Percentiles rank a stretch among this genome's conserved stretches.
Conservation (phyloP, 805 yeast genomes). For the Lipomyces orientalis region DNA sequence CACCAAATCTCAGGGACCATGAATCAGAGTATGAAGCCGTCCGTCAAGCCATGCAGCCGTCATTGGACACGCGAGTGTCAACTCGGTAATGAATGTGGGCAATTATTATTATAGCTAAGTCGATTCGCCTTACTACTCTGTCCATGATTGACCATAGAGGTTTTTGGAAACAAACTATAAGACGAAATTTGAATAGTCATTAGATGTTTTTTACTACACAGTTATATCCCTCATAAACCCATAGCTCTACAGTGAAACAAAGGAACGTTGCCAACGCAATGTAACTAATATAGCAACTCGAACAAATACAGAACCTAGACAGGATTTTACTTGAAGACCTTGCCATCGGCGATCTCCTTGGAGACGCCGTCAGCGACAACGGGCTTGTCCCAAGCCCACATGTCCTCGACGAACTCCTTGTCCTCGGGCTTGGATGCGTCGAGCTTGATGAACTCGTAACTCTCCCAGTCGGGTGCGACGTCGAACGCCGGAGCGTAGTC, state of each 20-base stretch:
- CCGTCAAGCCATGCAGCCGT: no score
- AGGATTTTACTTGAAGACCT: constrained; percentile 80
- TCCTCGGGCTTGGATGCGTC: constrained; percentile 79
- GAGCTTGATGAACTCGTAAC: constrained; percentile 80
- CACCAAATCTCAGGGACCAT: no score
- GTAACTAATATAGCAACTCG: not conserved
- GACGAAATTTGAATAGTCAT: not conserved
- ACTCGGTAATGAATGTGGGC: no score
- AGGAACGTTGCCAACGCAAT: not conserved
- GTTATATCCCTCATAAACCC: not conserved
- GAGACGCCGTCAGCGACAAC: constrained; percentile 75
- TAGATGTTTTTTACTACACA: constrained; percentile 1
- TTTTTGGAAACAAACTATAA: not conserved
- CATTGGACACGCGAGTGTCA: no score
- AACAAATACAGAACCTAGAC: not conserved
- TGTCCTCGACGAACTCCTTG: constrained; percentile 80
- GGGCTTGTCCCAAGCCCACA: constrained; percentile 99
- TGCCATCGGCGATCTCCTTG: constrained; percentile 94
- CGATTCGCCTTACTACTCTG: no score
- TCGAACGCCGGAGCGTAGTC: constrained; percentile 89
- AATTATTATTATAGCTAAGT: no score
- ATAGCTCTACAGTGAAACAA: not conserved
- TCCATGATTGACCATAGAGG: no score
- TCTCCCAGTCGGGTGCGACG: constrained; percentile 99
- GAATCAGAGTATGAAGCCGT: no score